Conservation (phyloP, 768 basidiomycete genomes). For the Ramaria sp. region DNA sequence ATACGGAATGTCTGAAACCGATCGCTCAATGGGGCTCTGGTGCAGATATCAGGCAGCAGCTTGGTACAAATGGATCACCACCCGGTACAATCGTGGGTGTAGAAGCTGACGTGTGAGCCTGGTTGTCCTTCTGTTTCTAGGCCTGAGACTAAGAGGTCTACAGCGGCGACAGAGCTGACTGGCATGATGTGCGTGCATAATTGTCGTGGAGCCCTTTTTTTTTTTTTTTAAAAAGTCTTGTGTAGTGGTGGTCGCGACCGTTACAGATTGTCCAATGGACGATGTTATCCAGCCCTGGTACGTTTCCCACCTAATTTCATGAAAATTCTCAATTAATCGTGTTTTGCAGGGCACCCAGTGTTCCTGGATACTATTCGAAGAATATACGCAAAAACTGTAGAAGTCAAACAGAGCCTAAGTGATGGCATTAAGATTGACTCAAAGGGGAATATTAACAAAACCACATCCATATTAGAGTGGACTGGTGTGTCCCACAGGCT, state of each 20-base stretch:
- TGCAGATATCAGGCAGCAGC: not conserved
- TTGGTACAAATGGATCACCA: not conserved
- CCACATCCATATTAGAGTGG: slow-evolving; percentile 27
- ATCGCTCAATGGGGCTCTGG: not conserved
- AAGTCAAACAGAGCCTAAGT: slow-evolving; percentile 16
- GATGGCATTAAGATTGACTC: not conserved
- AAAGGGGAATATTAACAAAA: not conserved
- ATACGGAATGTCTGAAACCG: slow-evolving; percentile 6
- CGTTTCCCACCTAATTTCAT: not conserved
- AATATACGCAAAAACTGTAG: slow-evolving; percentile 20
- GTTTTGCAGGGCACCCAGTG: slow-evolving; percentile 23
- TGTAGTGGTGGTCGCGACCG: slow-evolving; percentile 23
- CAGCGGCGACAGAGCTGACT: slow-evolving; percentile 26
- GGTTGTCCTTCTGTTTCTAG: not conserved
- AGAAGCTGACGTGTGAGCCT: slow-evolving; percentile 28
- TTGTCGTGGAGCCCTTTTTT: not conserved
- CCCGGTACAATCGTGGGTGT: slow-evolving; percentile 25
- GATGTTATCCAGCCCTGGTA: slow-evolving; percentile 22
- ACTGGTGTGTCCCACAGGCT: slow-evolving; percentile 23
- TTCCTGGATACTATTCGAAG: slow-evolving; percentile 27
- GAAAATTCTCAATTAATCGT: not conserved
- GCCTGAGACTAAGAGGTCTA: not conserved
- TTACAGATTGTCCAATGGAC: slow-evolving; percentile 36
- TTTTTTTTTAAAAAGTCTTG: not conserved
- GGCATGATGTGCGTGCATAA: slow-evolving; percentile 18